Conservation (phyloP, 2,329 filamentous ascomycete species). For the Aurifilum marmelostoma region DNA sequence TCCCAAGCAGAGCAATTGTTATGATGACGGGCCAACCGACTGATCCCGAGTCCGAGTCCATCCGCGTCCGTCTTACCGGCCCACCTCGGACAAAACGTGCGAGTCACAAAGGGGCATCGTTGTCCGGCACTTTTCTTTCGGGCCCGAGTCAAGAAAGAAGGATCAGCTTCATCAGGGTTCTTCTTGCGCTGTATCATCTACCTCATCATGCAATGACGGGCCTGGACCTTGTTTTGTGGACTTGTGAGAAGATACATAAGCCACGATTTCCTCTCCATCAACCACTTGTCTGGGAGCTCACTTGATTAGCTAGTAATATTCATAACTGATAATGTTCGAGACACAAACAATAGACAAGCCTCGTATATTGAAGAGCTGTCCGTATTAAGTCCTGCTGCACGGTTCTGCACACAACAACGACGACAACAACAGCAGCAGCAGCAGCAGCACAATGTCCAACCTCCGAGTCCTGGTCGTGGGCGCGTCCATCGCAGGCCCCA, state of each 20-base stretch:
- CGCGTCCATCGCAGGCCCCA: slow-evolving; percentile 34
- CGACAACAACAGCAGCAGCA: too few relatives aligned
- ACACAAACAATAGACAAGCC: too few relatives aligned
- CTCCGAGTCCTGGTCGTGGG: slow-evolving; percentile 41
- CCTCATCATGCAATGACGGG: neutral
- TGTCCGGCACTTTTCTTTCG: neutral
- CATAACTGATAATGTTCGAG: too few relatives aligned
- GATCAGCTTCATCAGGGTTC: neutral
- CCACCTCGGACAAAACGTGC: neutral
- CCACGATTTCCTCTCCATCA: neutral
- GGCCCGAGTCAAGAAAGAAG: neutral
- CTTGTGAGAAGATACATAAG: neutral
- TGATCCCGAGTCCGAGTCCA: neutral
- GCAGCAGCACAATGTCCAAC: slow-evolving; percentile 29
- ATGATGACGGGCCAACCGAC: neutral
- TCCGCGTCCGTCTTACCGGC: neutral
- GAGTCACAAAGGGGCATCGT: neutral
- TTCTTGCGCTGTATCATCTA: neutral
- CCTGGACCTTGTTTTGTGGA: neutral
- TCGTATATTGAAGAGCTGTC: too few relatives aligned
- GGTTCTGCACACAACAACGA: too few relatives aligned
- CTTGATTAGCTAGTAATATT: too few relatives aligned
- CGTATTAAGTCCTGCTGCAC: too few relatives aligned
- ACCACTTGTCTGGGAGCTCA: too few relatives aligned
- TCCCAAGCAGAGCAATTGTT: too few relatives aligned